Evolutionary conservation across 192 early-diverging fungal species (phyloP).

Genomic region (Backusella tuberculispora): DNA sequence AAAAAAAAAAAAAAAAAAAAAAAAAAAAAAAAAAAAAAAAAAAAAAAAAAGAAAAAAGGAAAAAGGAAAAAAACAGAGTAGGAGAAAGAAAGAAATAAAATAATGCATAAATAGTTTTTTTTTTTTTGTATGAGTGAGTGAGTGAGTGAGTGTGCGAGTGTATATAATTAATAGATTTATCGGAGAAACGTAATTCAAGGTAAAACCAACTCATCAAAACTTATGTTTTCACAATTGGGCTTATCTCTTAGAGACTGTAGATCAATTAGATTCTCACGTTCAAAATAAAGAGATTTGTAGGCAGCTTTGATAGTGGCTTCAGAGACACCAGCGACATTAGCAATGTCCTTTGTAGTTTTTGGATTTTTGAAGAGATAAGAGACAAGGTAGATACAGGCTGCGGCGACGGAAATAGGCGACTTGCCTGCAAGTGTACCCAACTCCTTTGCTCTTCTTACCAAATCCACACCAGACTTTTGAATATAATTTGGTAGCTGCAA

Average conservation of each 20-base stretch:
- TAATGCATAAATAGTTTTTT: not conserved
- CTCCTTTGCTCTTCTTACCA: conserved; percentile 74
- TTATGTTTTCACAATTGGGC: conserved; percentile 36
- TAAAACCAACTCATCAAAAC: conserved; percentile 44
- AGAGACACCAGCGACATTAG: conserved; percentile 85
- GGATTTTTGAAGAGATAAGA: conserved; percentile 72
- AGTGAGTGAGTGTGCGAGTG: not conserved
- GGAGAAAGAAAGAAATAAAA: not conserved
- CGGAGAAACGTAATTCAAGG: conserved; percentile 35
- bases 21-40: not conserved
- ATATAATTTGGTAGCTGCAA: conserved; percentile 72
- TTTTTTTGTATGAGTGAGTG: not conserved
- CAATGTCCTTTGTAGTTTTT: conserved; percentile 78
- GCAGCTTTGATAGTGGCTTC: conserved; percentile 95
- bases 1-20: conserved; percentile 11
- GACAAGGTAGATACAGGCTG: conserved; percentile 89
- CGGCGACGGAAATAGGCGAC: conserved; percentile 90
- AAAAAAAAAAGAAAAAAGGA: conserved; percentile 14
- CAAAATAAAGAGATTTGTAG: conserved; percentile 70
- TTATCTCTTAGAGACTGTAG: conserved; percentile 45
- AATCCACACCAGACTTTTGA: conserved; percentile 70
- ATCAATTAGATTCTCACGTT: conserved; percentile 61
- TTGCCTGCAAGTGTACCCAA: conserved; percentile 88
- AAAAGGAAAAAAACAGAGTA: not conserved
- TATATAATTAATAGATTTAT: not conserved